Evolutionary conservation across 2,329 filamentous ascomycete genomes (phyloP).

Genomic region (Apiospora pterosperma): DNA sequence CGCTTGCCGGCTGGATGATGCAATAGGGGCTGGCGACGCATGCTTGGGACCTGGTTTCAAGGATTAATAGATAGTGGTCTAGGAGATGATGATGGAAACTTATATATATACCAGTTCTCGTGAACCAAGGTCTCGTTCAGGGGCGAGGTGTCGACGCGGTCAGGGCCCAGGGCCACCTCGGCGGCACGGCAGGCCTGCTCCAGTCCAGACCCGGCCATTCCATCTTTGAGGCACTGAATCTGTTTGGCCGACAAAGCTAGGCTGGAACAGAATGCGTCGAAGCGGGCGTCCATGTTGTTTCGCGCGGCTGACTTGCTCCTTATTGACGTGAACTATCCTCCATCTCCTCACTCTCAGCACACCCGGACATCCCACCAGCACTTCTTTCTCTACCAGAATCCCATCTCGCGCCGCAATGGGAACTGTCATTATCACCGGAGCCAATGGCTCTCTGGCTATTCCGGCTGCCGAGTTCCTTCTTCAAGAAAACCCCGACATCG

Average conservation of each 20-base stretch:
- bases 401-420: slow-evolving; percentile 11
- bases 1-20: slow-evolving; percentile 9
- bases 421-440: slow-evolving; percentile 33
- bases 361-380: background rate
- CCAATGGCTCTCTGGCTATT: slow-evolving; percentile 33
- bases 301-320: background rate
- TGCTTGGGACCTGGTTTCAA: slow-evolving; percentile 12
- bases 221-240: background rate
- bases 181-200: background rate
- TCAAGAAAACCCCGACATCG: slow-evolving; percentile 15
- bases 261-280: background rate
- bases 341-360: background rate
- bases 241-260: background rate
- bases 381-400: background rate
- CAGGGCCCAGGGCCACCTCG: background rate
- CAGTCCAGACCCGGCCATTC: background rate
- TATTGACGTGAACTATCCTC: background rate
- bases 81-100: background rate
- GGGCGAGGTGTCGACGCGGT: background rate
- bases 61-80: background rate
- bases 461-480: slow-evolving; percentile 18
- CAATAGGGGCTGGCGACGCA: slow-evolving; percentile 13
- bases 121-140: background rate
- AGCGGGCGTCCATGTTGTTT: background rate
- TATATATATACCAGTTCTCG: background rate